phyloP scores from a whole-genome alignment of 768 basidiomycete species.

The Leccinum uliginosum region DNA sequence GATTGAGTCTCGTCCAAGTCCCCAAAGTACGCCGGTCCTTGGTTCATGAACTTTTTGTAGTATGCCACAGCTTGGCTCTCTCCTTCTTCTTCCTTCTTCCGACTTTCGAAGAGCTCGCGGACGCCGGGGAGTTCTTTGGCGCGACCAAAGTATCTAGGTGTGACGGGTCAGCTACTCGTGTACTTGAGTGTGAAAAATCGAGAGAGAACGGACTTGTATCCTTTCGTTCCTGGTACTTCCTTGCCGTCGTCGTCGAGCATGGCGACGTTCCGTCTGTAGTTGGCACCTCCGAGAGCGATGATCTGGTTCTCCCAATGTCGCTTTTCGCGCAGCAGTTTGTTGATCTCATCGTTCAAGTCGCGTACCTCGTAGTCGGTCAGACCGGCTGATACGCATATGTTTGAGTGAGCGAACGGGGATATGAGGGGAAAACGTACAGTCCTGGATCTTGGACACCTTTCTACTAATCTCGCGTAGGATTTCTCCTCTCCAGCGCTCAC shows the following conservation, averaged over 20 bases:
- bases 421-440: slow-evolving; percentile 50
- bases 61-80: slow-evolving; percentile 71
- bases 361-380: slow-evolving; percentile 94
- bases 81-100: slow-evolving; percentile 84
- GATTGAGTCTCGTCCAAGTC: slow-evolving; percentile 71
- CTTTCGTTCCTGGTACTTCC: slow-evolving; percentile 94
- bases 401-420: not conserved
- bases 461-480: slow-evolving; percentile 90
- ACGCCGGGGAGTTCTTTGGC: slow-evolving; percentile 96
- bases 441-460: slow-evolving; percentile 98
- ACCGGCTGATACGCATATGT: slow-evolving; percentile 53
- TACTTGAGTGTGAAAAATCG: not conserved
- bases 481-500: slow-evolving; percentile 95
- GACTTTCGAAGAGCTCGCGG: slow-evolving; percentile 86
- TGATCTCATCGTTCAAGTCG: slow-evolving; percentile 97
- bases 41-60: slow-evolving; percentile 86
- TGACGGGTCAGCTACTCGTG: not conserved
- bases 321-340: slow-evolving; percentile 92
- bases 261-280: slow-evolving; percentile 89
- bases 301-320: slow-evolving; percentile 98
- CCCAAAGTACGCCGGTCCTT: slow-evolving; percentile 87
- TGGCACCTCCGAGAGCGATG: slow-evolving; percentile 92
- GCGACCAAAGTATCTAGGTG: slow-evolving; percentile 90
- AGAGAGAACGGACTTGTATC: slow-evolving; percentile 80
- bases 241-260: slow-evolving; percentile 95